phyloP scores from a whole-genome alignment of 768 basidiomycete genomes.

The Rubroboletus pulcherrimus region DNA sequence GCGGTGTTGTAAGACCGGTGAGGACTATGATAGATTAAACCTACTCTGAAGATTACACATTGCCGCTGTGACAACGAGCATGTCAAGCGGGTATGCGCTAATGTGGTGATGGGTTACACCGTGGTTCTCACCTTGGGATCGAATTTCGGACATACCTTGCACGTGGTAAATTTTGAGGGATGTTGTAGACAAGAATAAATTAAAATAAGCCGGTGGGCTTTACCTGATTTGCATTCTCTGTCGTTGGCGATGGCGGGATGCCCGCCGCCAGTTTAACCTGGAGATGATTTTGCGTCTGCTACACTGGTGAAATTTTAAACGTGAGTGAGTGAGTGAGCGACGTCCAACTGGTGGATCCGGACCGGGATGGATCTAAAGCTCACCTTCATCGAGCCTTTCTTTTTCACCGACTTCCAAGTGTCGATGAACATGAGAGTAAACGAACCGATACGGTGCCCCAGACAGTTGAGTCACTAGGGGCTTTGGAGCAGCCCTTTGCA shows the following conservation, averaged over 20 bases:
- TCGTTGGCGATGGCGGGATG: slow-evolving; percentile 26
- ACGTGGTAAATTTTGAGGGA: not conserved
- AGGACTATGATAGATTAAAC: not conserved
- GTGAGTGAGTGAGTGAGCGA: not conserved
- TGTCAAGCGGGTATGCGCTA: not conserved
- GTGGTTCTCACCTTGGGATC: slow-evolving; percentile 35
- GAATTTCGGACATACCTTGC: slow-evolving; percentile 48
- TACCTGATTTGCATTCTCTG: slow-evolving; percentile 47
- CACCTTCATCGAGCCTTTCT: slow-evolving; percentile 26
- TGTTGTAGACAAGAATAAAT: not conserved
- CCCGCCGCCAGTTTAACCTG: slow-evolving; percentile 29
- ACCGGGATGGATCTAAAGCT: not conserved
- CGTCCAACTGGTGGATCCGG: not conserved
- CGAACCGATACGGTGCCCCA: not conserved
- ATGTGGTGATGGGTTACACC: not conserved
- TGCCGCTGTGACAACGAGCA: slow-evolving; percentile 16
- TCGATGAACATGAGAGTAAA: not conserved
- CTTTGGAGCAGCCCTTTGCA: not conserved
- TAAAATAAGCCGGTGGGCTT: not conserved
- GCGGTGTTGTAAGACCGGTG: too few species aligned
- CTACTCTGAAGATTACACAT: slow-evolving; percentile 15
- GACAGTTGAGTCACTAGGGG: not conserved
- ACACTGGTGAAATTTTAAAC: not conserved
- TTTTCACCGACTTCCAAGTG: not conserved
- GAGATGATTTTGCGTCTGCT: slow-evolving; percentile 8